Evolutionary conservation across 495 filamentous ascomycete genomes (phyloP).

Genomic region (Daldinia bambusicola): DNA sequence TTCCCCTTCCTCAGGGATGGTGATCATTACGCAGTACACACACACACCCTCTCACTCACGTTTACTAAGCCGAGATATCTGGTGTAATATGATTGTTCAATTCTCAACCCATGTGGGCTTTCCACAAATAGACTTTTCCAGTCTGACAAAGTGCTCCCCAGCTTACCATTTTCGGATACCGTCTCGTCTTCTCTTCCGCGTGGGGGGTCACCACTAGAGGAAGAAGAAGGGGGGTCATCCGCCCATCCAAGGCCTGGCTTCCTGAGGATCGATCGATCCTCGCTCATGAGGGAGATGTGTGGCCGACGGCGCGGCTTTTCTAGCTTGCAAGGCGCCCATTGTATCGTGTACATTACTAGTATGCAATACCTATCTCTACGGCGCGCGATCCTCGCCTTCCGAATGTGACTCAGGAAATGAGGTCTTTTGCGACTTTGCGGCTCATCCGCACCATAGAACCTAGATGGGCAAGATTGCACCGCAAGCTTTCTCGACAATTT

Average conservation of each 20-base stretch:
- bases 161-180: slow-evolving; percentile 34
- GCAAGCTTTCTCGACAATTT: neutral
- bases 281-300: slow-evolving; percentile 13
- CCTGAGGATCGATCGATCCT: slow-evolving; percentile 16
- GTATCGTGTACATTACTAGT: neutral
- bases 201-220: slow-evolving; percentile 26
- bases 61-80: slow-evolving; percentile 4
- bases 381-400: slow-evolving; percentile 21
- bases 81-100: slow-evolving; percentile 34
- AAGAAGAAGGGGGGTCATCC: slow-evolving; percentile 9
- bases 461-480: slow-evolving; percentile 10
- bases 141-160: slow-evolving; percentile 18
- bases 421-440: slow-evolving; percentile 7
- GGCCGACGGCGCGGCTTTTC: slow-evolving; percentile 13
- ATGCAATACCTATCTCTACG: neutral
- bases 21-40: slow-evolving; percentile 7
- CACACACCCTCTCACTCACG: slow-evolving; percentile 5
- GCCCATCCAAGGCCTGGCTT: slow-evolving; percentile 3
- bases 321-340: slow-evolving; percentile 7
- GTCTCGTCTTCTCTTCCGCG: slow-evolving; percentile 21
- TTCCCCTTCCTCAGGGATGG: slow-evolving; percentile 5
- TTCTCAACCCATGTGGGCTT: slow-evolving; percentile 15
- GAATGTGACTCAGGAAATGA: slow-evolving; percentile 13
- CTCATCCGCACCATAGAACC: neutral
- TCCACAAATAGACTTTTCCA: slow-evolving; percentile 37